Conservation (phyloP, 2,329 filamentous ascomycete species). For the Sclerotinia glacialis region DNA sequence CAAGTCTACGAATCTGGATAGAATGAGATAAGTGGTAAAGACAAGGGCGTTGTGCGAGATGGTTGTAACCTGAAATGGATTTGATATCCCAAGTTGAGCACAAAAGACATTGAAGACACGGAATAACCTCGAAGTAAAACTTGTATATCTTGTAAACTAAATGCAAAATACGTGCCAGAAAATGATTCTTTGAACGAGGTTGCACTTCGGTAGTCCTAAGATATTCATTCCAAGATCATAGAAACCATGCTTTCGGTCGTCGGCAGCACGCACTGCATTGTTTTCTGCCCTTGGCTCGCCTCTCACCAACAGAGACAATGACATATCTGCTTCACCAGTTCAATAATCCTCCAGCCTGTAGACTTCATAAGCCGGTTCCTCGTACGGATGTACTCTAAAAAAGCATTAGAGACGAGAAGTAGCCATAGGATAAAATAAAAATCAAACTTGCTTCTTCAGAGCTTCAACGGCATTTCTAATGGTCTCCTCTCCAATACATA, state of each 20-base stretch:
- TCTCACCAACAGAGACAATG: not conserved
- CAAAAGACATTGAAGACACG: not conserved
- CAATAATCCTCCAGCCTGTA: constrained; percentile 47
- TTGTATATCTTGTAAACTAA: no score
- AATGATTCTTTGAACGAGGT: not conserved
- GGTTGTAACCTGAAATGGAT: not conserved
- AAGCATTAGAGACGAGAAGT: constrained; percentile 20
- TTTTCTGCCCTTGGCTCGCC: not conserved
- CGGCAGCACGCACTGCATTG: not conserved
- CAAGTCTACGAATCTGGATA: not conserved
- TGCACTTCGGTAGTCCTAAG: not conserved
- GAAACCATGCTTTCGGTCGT: not conserved
- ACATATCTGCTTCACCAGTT: not conserved
- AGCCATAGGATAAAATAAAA: constrained; percentile 7
- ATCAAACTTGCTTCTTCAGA: constrained; percentile 56
- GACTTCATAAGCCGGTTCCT: constrained; percentile 51
- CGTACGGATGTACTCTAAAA: constrained; percentile 48
- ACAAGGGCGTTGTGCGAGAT: not conserved
- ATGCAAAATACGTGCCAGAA: not conserved
- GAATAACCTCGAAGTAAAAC: not conserved
- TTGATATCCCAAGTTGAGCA: not conserved
- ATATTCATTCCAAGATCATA: not conserved
- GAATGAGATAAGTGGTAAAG: not conserved
- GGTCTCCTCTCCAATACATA: constrained; percentile 59
- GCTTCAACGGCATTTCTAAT: constrained; percentile 57